These are phyloP conservation scores for Colletotrichum endophyticum DNA, from an alignment of 2,329 filamentous ascomycete species.

Conservation along the genomic window DNA sequence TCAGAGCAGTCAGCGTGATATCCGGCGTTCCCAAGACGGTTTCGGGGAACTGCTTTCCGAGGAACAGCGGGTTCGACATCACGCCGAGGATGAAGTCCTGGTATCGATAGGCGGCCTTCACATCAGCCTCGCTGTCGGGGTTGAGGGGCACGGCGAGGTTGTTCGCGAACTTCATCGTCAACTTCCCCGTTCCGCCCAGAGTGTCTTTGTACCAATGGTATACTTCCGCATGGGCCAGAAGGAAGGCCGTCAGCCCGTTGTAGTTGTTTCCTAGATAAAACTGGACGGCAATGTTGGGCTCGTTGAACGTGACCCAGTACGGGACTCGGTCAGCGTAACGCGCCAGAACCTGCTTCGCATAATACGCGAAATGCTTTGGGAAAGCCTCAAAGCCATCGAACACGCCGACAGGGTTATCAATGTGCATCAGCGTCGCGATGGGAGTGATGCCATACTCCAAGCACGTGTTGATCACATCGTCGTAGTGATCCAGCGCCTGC, in stretches of 20 bases:
- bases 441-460: slow-evolving; percentile 55
- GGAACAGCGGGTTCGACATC: slow-evolving; percentile 58
- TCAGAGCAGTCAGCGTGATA: slow-evolving; percentile 50
- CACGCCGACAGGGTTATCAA: slow-evolving; percentile 41
- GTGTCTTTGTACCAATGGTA: slow-evolving; percentile 58
- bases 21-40: slow-evolving; percentile 47
- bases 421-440: slow-evolving; percentile 52
- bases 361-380: slow-evolving; percentile 55
- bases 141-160: slow-evolving; percentile 54
- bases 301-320: slow-evolving; percentile 59
- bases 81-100: slow-evolving; percentile 52
- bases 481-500: slow-evolving; percentile 56
- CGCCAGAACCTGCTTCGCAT: slow-evolving; percentile 55
- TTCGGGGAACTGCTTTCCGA: slow-evolving; percentile 55
- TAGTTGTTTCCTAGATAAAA: slow-evolving; percentile 32
- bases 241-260: slow-evolving; percentile 39
- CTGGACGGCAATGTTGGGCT: slow-evolving; percentile 47
- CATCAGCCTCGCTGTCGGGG: slow-evolving; percentile 34
- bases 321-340: slow-evolving; percentile 57
- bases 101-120: slow-evolving; percentile 50
- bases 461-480: slow-evolving; percentile 56
- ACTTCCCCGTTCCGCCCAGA: slow-evolving; percentile 48
- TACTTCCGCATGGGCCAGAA: slow-evolving; percentile 54
- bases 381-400: slow-evolving; percentile 33
- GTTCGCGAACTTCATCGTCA: slow-evolving; percentile 53